A percentile compares a stretch with the other conserved stretches of the same genome.
Conservation (phyloP, 768 basidiomycete genomes). For the Paxillus ammoniavirescens region DNA sequence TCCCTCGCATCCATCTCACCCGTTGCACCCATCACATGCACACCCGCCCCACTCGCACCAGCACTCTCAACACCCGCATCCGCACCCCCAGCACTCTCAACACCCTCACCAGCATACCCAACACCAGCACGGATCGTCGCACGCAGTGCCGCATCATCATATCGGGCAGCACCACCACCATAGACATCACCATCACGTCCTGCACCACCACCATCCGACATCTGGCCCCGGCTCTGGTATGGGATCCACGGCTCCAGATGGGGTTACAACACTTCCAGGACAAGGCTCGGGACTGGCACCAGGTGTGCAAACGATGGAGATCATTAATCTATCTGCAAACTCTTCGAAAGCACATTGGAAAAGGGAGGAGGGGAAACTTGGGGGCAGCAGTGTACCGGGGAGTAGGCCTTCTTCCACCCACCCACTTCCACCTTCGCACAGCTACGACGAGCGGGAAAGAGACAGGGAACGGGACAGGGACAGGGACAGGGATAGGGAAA, state of each 20-base stretch:
- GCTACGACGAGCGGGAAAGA: constrained; percentile 27
- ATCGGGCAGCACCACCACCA: constrained; percentile 41
- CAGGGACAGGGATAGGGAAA: constrained; percentile 19
- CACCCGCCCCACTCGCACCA: constrained; percentile 31
- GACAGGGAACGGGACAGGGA: constrained; percentile 45
- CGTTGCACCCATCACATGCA: constrained; percentile 27
- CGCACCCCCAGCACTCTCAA: constrained; percentile 28
- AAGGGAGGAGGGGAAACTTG: constrained; percentile 32
- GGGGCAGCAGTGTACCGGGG: constrained; percentile 25
- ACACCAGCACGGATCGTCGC: constrained; percentile 27
- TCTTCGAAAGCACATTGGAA: constrained; percentile 38
- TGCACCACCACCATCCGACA: constrained; percentile 52
- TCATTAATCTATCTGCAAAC: constrained; percentile 46
- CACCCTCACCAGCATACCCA: constrained; percentile 35
- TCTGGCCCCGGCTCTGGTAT: constrained; percentile 27
- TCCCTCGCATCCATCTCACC: constrained; percentile 15
- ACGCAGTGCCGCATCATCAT: constrained; percentile 27
- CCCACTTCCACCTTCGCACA: constrained; percentile 26
- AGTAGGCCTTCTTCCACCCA: constrained; percentile 41
- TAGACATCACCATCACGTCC: constrained; percentile 43
- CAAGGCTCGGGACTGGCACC: constrained; percentile 33
- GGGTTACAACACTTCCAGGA: constrained; percentile 33
- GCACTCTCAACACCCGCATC: constrained; percentile 33
- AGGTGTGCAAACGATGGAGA: constrained; percentile 45
- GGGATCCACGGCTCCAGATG: constrained; percentile 25